A percentile compares a stretch with the other conserved stretches of the same genome.
These are phyloP conservation scores for Pharnaceum exiguum DNA, from an alignment of 148 eudicot genomes.

Conservation along the genomic window DNA sequence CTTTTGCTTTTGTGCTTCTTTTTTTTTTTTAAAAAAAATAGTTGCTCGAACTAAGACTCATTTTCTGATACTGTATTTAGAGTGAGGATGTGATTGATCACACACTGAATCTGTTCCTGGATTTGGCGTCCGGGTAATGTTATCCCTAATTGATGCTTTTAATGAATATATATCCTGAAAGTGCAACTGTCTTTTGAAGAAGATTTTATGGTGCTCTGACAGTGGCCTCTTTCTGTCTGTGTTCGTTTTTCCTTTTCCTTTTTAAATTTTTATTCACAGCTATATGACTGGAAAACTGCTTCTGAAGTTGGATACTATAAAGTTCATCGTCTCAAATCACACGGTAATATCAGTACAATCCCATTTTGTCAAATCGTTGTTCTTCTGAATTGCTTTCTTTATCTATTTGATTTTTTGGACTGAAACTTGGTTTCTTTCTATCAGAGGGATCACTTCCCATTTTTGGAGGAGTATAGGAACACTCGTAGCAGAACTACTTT, in stretches of 20 bases:
- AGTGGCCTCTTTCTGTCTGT: neutral
- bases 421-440: constrained; percentile 12
- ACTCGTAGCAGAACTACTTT: constrained; percentile 91
- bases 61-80: constrained; percentile 31
- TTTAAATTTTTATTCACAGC: constrained; percentile 30
- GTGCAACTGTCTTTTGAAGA: neutral
- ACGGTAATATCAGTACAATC: constrained; percentile 39
- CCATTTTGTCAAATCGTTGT: neutral
- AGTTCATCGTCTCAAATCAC: constrained; percentile 76
- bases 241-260: neutral
- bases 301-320: constrained; percentile 79
- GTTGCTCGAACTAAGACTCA: constrained; percentile 4
- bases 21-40: neutral
- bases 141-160: neutral
- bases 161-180: neutral
- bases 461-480: constrained; percentile 67
- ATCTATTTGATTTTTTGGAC: neutral
- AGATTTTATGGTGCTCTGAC: neutral
- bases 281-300: constrained; percentile 94
- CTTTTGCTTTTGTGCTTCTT: constrained; percentile 1
- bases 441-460: constrained; percentile 83
- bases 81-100: constrained; percentile 84
- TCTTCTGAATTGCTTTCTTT: neutral
- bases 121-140: constrained; percentile 84
- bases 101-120: constrained; percentile 71